phyloP scores from a whole-genome alignment of 768 basidiomycete genomes.

The Rhizopogon rudus region DNA sequence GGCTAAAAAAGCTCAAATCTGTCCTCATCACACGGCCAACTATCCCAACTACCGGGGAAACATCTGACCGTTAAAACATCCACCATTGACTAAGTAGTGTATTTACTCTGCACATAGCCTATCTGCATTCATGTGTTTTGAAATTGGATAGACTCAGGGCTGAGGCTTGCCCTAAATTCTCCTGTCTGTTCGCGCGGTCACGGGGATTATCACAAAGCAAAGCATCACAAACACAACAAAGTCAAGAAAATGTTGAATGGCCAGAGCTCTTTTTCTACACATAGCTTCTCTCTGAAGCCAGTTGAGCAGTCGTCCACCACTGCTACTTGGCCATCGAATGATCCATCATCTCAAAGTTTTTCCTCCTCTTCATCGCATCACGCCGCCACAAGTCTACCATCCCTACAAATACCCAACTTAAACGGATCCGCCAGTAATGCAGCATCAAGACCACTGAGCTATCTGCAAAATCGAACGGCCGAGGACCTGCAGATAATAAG shows the following conservation, averaged over 20 bases:
- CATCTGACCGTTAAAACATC: not conserved
- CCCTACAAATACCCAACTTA: constrained; percentile 2
- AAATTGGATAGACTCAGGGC: not conserved
- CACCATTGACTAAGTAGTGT: not conserved
- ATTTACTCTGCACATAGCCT: not conserved
- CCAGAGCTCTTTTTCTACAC: constrained; percentile 23
- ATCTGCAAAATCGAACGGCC: constrained; percentile 33
- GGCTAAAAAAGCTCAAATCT: constrained; percentile 55
- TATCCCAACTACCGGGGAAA: not conserved
- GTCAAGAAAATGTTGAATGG: constrained; percentile 28
- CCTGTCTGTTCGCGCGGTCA: constrained; percentile 32
- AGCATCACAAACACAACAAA: constrained; percentile 34
- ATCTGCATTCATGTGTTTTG: not conserved
- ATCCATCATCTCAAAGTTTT: constrained; percentile 4
- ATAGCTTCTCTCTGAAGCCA: constrained; percentile 20
- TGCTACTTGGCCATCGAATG: constrained; percentile 1
- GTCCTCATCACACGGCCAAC: constrained; percentile 20
- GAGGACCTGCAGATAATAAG: constrained; percentile 49
- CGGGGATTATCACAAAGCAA: constrained; percentile 29
- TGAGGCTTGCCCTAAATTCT: constrained; percentile 27
- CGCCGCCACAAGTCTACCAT: constrained; percentile 23
- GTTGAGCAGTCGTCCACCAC: constrained; percentile 5
- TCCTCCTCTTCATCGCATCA: constrained; percentile 5
- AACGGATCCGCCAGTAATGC: constrained; percentile 17
- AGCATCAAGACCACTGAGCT: constrained; percentile 13